A percentile compares a stretch with the other conserved stretches of the same genome.
Conservation (phyloP, 176 grass and related monocot genomes). For the Melocanna baccifera region DNA sequence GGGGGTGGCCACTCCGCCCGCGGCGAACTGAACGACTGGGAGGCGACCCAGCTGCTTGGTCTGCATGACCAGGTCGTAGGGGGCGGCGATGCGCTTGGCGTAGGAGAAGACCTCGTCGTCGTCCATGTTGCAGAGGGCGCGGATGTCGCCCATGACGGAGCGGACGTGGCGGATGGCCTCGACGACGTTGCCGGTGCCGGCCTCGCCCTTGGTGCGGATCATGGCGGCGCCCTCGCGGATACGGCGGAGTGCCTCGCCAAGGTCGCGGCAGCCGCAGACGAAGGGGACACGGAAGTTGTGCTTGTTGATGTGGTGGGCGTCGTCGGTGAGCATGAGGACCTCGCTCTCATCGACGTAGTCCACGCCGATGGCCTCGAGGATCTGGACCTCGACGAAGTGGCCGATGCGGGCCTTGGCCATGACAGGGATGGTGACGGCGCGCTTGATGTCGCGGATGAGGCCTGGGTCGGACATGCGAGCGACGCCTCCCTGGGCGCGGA, state of each 20-base stretch:
- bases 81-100: constrained; percentile 42
- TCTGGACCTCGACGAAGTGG: constrained; percentile 56
- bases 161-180: constrained; percentile 43
- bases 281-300: constrained; percentile 43
- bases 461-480: constrained; percentile 45
- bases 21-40: too few relatives aligned
- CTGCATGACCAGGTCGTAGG: constrained; percentile 29
- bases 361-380: constrained; percentile 40
- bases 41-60: too few relatives aligned
- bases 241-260: constrained; percentile 16
- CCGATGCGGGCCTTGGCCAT: constrained; percentile 81
- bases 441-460: constrained; percentile 47
- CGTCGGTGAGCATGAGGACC: constrained; percentile 41
- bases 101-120: constrained; percentile 47
- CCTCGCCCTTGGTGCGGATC: too few relatives aligned
- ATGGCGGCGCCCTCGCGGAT: too few relatives aligned
- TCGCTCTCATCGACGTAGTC: constrained; percentile 59
- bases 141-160: constrained; percentile 35
- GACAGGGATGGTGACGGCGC: constrained; percentile 64
- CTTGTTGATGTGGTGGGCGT: constrained; percentile 48
- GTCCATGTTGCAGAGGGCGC: constrained; percentile 32
- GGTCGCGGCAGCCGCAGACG: constrained; percentile 38
- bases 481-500: constrained; percentile 36
- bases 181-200: constrained; percentile 33
- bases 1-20: too few relatives aligned